Percentiles rank a stretch among this genome's conserved stretches.
These are phyloP conservation scores for Daldinia bambusicola DNA, from an alignment of 495 filamentous ascomycete genomes.

Conservation along the genomic window DNA sequence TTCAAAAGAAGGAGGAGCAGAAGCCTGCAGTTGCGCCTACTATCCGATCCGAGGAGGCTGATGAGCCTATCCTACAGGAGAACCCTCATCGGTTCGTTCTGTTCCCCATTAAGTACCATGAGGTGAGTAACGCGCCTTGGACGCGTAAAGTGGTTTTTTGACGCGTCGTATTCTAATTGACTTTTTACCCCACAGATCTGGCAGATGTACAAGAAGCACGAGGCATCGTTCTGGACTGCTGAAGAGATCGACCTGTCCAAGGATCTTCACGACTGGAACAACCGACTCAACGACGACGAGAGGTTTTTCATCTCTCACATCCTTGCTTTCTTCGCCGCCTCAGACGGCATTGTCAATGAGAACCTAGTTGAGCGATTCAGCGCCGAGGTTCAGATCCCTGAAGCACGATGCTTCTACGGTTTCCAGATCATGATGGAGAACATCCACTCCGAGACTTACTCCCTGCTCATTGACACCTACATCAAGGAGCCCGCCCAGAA, in stretches of 20 bases:
- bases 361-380: constrained; percentile 98
- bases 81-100: constrained; percentile 97
- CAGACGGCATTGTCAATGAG: constrained; percentile 99
- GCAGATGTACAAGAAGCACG: constrained; percentile 99
- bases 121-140: constrained; percentile 74
- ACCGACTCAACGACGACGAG: constrained; percentile 95
- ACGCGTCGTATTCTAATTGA: constrained; percentile 58
- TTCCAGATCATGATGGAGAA: constrained; percentile 99
- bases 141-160: constrained; percentile 48
- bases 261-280: constrained; percentile 99
- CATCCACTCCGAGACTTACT: constrained; percentile 99
- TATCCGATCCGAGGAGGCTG: constrained; percentile 76
- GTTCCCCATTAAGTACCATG: constrained; percentile 99
- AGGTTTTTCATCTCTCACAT: constrained; percentile 98
- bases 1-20: constrained; percentile 56
- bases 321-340: constrained; percentile 99
- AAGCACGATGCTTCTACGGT: constrained; percentile 99
- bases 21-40: constrained; percentile 65
- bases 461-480: constrained; percentile 98
- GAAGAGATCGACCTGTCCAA: constrained; percentile 99
- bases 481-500: constrained; percentile 98
- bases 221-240: constrained; percentile 99
- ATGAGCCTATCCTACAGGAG: constrained; percentile 93
- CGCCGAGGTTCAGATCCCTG: constrained; percentile 94
- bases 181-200: constrained; percentile 83